Conservation (phyloP, 192 early-diverging fungal species). For the Paraglomus occultum region DNA sequence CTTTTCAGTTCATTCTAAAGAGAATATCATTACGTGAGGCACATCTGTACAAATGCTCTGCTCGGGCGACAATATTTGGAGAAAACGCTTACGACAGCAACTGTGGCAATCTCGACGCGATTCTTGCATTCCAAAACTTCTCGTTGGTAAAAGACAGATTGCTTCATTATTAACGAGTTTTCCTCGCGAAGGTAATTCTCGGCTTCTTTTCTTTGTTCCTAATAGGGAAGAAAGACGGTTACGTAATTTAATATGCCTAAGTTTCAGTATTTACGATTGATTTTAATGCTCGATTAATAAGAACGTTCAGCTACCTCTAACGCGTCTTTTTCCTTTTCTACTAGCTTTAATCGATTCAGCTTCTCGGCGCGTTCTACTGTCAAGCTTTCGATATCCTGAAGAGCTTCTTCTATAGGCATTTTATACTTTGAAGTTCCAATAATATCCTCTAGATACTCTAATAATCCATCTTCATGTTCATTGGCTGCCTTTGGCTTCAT, state of each 20-base stretch:
- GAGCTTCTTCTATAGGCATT: constrained; percentile 74
- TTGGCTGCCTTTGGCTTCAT: constrained; percentile 96
- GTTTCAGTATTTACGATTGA: too few relatives aligned
- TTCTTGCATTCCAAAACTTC: constrained; percentile 60
- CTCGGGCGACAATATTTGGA: not conserved
- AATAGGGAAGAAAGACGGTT: constrained; percentile 5
- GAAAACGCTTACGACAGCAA: constrained; percentile 40
- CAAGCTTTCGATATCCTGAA: constrained; percentile 65
- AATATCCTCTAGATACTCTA: constrained; percentile 99
- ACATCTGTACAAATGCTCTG: not conserved
- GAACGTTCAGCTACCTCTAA: constrained; percentile 58
- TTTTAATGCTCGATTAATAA: too few relatives aligned
- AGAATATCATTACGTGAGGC: not conserved
- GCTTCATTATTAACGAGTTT: constrained; percentile 71
- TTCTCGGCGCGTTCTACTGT: constrained; percentile 77
- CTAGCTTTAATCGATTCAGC: constrained; percentile 81
- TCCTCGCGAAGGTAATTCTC: constrained; percentile 76
- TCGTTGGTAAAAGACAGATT: constrained; percentile 75
- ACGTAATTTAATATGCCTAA: not conserved
- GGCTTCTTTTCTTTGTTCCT: constrained; percentile 77
- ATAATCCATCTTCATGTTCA: constrained; percentile 91
- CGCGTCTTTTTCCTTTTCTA: constrained; percentile 81
- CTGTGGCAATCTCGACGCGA: constrained; percentile 47
- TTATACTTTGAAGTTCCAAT: constrained; percentile 94
- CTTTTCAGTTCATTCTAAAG: constrained; percentile 50